Evolutionary conservation across 768 basidiomycete genomes (phyloP).

Genomic region (Boletus rubescentipes): DNA sequence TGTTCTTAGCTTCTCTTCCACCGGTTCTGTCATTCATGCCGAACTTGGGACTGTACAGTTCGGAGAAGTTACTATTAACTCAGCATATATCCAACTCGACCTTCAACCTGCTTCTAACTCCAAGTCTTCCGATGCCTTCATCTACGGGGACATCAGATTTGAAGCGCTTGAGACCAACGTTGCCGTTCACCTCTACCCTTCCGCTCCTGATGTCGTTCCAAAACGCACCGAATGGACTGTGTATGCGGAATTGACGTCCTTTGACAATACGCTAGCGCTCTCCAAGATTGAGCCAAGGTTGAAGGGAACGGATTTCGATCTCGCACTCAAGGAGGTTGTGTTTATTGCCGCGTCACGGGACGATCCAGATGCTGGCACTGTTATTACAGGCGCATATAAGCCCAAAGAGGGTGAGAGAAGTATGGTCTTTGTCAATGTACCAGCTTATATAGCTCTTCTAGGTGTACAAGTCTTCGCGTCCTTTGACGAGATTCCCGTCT

Average conservation of each 20-base stretch:
- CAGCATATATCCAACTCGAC: conserved; percentile 5
- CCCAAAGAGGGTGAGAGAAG: neutral
- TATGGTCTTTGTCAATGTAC: neutral
- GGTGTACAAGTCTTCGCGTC: conserved; percentile 6
- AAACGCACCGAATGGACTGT: conserved; percentile 6
- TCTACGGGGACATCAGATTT: conserved; percentile 4
- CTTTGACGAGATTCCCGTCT: conserved; percentile 1
- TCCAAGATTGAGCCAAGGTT: conserved; percentile 2
- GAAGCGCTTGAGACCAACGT: neutral
- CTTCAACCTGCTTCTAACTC: neutral
- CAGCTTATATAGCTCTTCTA: neutral
- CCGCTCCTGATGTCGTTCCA: neutral
- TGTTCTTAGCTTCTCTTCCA: neutral
- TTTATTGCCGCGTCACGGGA: conserved; percentile 6
- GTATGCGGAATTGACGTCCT: neutral
- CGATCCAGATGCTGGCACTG: neutral
- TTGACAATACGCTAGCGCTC: neutral
- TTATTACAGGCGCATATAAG: neutral
- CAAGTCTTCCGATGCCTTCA: neutral
- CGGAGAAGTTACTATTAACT: neutral
- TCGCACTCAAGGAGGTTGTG: neutral
- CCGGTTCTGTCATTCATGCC: conserved; percentile 1
- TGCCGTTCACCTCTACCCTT: conserved; percentile 5
- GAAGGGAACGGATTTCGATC: conserved; percentile 3
- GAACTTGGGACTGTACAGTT: neutral